Evolutionary conservation across 495 filamentous ascomycete species (phyloP), one percentile per base, ranked within the genome.

Genomic region (Penicillium pulvis): DNA sequence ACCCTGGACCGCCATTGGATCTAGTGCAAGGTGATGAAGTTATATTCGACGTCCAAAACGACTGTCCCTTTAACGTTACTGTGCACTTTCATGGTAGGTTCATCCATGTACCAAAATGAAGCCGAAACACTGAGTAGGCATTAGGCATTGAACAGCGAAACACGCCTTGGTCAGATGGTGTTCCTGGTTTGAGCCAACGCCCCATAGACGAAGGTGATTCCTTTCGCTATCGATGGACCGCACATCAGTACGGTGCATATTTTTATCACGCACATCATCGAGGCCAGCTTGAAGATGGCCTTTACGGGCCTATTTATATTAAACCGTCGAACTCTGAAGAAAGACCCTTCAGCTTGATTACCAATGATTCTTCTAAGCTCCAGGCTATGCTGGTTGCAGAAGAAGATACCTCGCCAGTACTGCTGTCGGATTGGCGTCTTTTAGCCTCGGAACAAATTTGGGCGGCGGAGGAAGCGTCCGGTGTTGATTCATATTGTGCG

Each of bases 1-100:
- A 81, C 51, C 86, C 86, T 3, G 85, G 81, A 1, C 86, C 85
- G 0, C 53, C 76, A 20, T 74, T 89, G 49, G 74, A 78, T 44
- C 71, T 86, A 5, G 81, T 86, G 60, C 81, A 87, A 71, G 85
- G 85, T 4, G 84, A 88, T 61, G 74, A 75, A 47, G 84, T 87
- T 55, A 74, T 86, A 39, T 82, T 89, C 17, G 74, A 79, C 16
- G 83, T 88, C 7, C 70, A 75, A 54, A 88, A 87, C 68, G 68
- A 72, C 2, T 71, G 81, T 54, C 83, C 83, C 0, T 80, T 80
- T 35, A 78, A 81, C 44, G 77, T 76, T 0, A 79, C 79, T 7
- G 67, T 85, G 9, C 81, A 85, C 59, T 84, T 80, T 47, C 82
- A 85, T 59, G 81, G 83, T 70, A 51, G 53, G 63, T 39, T 14